These are phyloP conservation scores for Gastrolobium villosum DNA, from an alignment of 306 rosid genomes.

Conservation along the genomic window DNA sequence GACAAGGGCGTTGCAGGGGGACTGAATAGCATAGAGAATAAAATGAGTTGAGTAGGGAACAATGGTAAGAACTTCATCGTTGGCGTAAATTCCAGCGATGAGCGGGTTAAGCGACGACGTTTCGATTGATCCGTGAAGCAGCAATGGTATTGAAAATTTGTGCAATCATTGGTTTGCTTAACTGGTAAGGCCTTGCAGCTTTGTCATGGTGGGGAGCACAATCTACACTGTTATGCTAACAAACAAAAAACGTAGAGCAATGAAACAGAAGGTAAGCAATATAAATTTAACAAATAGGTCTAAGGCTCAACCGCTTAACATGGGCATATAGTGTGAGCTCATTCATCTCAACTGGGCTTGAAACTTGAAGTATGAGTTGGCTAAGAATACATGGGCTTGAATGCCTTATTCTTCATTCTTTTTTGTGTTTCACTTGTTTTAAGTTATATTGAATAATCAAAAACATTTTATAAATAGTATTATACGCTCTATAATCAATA, in stretches of 20 bases:
- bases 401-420: not conserved
- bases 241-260: not conserved
- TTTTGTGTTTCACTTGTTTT: too few species aligned
- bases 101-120: conserved; percentile 79
- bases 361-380: not conserved
- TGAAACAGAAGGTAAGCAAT: not conserved
- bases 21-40: conserved; percentile 73
- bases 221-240: too few species aligned
- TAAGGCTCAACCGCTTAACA: not conserved
- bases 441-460: too few species aligned
- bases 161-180: too few species aligned
- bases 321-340: not conserved
- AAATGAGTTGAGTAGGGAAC: conserved; percentile 76
- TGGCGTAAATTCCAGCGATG: conserved; percentile 77
- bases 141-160: conserved; percentile 70
- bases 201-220: too few species aligned
- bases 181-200: too few species aligned
- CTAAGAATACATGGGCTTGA: not conserved
- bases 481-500: too few species aligned
- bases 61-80: conserved; percentile 89
- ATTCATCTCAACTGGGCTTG: not conserved
- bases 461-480: too few species aligned
- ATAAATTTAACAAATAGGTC: not conserved
- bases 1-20: conserved; percentile 83
- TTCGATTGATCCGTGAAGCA: conserved; percentile 81